Evolutionary conservation across 148 eudicot genomes (phyloP).

Genomic region (Rhododendron simsii): DNA sequence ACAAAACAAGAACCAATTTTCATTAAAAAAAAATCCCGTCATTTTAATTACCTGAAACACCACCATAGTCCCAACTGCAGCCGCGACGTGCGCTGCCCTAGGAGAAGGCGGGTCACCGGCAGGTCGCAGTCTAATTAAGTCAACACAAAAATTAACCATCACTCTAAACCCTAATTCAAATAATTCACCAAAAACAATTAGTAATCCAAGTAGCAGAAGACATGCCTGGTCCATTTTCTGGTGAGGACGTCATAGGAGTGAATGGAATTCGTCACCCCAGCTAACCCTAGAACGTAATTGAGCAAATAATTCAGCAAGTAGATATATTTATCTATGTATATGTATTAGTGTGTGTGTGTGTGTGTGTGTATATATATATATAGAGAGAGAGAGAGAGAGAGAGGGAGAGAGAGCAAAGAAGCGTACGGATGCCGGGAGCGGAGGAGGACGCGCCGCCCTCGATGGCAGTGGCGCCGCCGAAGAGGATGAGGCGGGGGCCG

Average conservation of each 20-base stretch:
- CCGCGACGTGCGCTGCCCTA: constrained; percentile 93
- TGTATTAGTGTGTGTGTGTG: too few relatives aligned
- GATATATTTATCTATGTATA: not conserved
- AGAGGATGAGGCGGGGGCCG: constrained; percentile 85
- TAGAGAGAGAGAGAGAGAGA: not conserved
- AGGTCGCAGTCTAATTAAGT: constrained; percentile 53
- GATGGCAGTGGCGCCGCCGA: constrained; percentile 96
- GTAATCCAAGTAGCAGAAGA: not conserved
- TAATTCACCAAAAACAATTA: not conserved
- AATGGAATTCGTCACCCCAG: constrained; percentile 84
- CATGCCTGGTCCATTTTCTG: constrained; percentile 82
- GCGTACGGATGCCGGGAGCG: constrained; percentile 58
- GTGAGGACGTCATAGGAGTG: constrained; percentile 73
- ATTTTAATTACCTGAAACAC: constrained; percentile 81
- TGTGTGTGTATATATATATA: not conserved
- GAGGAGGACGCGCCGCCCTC: constrained; percentile 66
- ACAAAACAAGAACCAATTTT: not conserved
- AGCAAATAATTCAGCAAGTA: not conserved
- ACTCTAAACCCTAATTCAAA: not conserved
- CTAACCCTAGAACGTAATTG: constrained; percentile 50
- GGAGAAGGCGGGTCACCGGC: constrained; percentile 98
- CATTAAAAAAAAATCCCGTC: not conserved
- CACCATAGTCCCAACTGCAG: constrained; percentile 96
- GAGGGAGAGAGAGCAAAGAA: not conserved
- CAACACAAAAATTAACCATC: not conserved